Percentiles rank a stretch among this genome's conserved stretches.
phyloP scores from a whole-genome alignment of 106 monocot genomes.

The Triglochin maritima region DNA sequence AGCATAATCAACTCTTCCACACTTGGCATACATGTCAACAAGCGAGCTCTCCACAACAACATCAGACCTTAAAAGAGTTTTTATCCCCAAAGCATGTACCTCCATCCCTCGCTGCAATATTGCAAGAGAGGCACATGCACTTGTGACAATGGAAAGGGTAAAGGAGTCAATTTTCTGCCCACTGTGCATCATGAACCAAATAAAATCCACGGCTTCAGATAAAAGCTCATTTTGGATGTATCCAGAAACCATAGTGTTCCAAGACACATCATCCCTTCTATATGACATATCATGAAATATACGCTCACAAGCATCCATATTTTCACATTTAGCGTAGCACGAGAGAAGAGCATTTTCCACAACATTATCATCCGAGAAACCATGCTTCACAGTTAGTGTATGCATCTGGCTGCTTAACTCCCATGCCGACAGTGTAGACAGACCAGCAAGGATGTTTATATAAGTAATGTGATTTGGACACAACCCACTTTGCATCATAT shows the following conservation, averaged over 20 bases:
- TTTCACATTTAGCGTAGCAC: slow-evolving; percentile 61
- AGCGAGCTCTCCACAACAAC: slow-evolving; percentile 70
- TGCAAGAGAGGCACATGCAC: slow-evolving; percentile 65
- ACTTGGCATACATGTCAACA: slow-evolving; percentile 91
- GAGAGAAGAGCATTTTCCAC: slow-evolving; percentile 67
- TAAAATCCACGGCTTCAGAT: slow-evolving; percentile 56
- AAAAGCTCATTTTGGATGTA: slow-evolving; percentile 69
- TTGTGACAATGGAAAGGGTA: slow-evolving; percentile 56
- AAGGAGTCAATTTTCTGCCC: slow-evolving; percentile 50
- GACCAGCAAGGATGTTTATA: slow-evolving; percentile 44
- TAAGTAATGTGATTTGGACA: slow-evolving; percentile 60
- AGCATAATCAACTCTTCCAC: slow-evolving; percentile 75
- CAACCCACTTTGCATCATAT: slow-evolving; percentile 63
- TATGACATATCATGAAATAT: slow-evolving; percentile 51
- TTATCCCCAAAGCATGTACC: slow-evolving; percentile 58
- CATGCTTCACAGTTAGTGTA: slow-evolving; percentile 33
- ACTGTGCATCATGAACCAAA: slow-evolving; percentile 62
- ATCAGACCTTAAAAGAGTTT: slow-evolving; percentile 30
- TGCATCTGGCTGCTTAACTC: slow-evolving; percentile 48
- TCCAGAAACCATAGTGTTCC: slow-evolving; percentile 82
- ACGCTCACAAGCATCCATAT: slow-evolving; percentile 42
- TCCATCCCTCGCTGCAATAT: slow-evolving; percentile 76
- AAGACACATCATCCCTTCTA: slow-evolving; percentile 57
- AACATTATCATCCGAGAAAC: slow-evolving; percentile 20
- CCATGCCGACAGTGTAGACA: slow-evolving; percentile 40